Evolutionary conservation across 2,329 filamentous ascomycete species (phyloP), one percentile per base, ranked within the genome.

Genomic region (Lecanicillium sp.): DNA sequence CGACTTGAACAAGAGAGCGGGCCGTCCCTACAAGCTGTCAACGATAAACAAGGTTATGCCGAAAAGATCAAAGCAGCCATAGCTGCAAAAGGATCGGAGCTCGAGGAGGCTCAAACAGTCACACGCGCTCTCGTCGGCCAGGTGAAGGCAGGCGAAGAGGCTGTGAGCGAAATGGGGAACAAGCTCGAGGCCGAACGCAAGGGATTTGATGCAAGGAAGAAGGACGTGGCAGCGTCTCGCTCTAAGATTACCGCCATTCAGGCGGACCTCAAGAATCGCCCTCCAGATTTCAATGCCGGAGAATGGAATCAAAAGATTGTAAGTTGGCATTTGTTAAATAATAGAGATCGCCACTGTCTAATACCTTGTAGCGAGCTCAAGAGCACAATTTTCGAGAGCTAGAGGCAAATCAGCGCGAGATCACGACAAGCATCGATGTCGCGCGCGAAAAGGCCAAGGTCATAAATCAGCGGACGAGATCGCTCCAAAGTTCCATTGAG

Each of bases 301-400:
- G 75, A 75, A 4, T 89, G 79, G 63, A 92, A 90, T 47, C 73
- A 78, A 37, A 75, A 75, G 45, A 81, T 88, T 57, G 82, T 85
- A 60, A 59, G 80, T 67, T n/a, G n/a, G n/a, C n/a, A n/a, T n/a
- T n/a, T n/a, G 8, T n/a, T n/a, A n/a, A n/a, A n/a, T n/a, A n/a
- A n/a, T n/a, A n/a, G n/a, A n/a, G n/a, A n/a, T n/a, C n/a, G n/a
- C n/a, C n/a, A n/a, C n/a, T n/a, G n/a, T n/a, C 9, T 15, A 27
- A 22, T n/a, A 31, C 6, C 29, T 6, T 8, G 15, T 47, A 81
- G 78, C 73, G 78, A 47, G 71, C 73, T 43, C 69, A 80, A 58
- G 74, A 83, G 34, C 69, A 80, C 42, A 62, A 61, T 4, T 46
- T 64, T 1, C 69, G 74, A 17, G 72, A 77, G n/a, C 60, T 74